A percentile compares a stretch with the other conserved stretches of the same genome.
phyloP scores from a whole-genome alignment of 2,329 filamentous ascomycete genomes.

The Colletotrichum horii region DNA sequence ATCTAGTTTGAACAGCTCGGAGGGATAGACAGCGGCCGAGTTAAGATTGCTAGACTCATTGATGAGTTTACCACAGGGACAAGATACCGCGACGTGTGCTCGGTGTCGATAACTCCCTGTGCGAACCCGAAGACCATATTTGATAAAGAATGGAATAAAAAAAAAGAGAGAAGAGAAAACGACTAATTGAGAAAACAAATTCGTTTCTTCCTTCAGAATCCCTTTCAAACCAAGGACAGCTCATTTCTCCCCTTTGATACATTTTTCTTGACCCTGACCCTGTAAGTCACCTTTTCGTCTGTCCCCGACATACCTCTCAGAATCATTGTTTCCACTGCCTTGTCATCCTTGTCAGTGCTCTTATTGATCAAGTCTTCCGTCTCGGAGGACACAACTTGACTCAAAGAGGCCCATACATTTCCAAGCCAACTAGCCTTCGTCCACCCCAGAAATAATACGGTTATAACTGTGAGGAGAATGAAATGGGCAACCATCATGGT shows the following conservation, averaged over 20 bases:
- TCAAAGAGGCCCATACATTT: neutral
- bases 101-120: too few relatives aligned
- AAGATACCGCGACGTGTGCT: too few relatives aligned
- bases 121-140: too few relatives aligned
- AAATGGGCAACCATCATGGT: neutral
- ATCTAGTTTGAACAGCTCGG: too few relatives aligned
- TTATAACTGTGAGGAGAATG: rapidly evolving
- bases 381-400: neutral
- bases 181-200: too few relatives aligned
- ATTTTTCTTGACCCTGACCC: rapidly evolving
- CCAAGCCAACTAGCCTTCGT: neutral
- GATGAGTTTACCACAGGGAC: too few relatives aligned
- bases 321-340: neutral
- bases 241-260: neutral
- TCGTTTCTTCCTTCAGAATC: too few relatives aligned
- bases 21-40: too few relatives aligned
- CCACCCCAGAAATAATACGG: neutral
- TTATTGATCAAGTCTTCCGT: rapidly evolving
- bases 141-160: too few relatives aligned
- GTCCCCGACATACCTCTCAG: too few relatives aligned
- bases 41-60: too few relatives aligned
- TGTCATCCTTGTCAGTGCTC: neutral
- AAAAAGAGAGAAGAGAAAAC: too few relatives aligned
- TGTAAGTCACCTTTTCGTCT: rapidly evolving
- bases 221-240: neutral